Evolutionary conservation across 768 basidiomycete species (phyloP).

Genomic region (Kockovaella imperatae): DNA sequence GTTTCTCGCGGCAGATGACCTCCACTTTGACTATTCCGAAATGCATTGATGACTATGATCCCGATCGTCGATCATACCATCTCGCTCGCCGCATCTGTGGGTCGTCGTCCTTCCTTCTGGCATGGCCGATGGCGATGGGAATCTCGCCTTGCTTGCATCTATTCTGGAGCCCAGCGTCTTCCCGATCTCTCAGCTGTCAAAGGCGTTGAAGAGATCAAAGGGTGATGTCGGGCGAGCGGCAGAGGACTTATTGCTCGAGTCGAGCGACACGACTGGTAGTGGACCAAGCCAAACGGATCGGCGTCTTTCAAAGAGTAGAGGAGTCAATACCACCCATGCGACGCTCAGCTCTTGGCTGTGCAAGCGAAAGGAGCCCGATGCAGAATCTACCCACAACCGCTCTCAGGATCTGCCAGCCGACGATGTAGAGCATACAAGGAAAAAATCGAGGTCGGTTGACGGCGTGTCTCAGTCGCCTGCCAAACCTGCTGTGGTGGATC

Average conservation of each 20-base stretch:
- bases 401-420: background rate
- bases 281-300: conserved; percentile 9
- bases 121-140: conserved; percentile 16
- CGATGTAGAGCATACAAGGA: background rate
- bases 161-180: conserved; percentile 36
- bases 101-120: conserved; percentile 10
- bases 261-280: conserved; percentile 14
- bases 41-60: too few species aligned
- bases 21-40: too few species aligned
- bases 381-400: background rate
- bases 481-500: conserved; percentile 1
- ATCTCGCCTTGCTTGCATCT: conserved; percentile 29
- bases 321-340: background rate
- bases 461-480: background rate
- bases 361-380: background rate
- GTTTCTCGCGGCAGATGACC: too few species aligned
- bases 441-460: too few species aligned
- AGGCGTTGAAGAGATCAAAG: conserved; percentile 19
- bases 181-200: conserved; percentile 13
- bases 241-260: conserved; percentile 27
- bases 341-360: too few species aligned
- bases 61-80: too few species aligned
- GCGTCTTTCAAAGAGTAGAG: conserved; percentile 17
- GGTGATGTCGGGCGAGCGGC: conserved; percentile 37
- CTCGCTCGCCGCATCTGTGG: background rate